Conservation (phyloP, 1,284 basidiomycete genomes). For the Testicularia cyperi region DNA sequence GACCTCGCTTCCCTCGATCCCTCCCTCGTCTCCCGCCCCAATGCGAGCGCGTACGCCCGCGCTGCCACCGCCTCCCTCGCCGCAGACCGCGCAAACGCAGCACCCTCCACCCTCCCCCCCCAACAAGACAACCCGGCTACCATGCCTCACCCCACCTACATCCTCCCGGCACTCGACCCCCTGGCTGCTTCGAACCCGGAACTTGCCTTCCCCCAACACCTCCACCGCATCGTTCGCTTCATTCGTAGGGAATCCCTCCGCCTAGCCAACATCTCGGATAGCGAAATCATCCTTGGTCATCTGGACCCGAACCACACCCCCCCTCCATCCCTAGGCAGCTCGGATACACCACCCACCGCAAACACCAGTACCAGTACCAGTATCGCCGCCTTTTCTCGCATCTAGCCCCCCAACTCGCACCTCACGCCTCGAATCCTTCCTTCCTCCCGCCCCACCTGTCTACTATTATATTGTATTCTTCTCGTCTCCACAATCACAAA, state of each 20-base stretch:
- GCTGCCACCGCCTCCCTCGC: conserved; percentile 23
- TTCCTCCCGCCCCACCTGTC: too few species aligned
- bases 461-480: too few species aligned
- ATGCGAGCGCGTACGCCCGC: conserved; percentile 27
- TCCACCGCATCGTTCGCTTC: conserved; percentile 76
- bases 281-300: conserved; percentile 65
- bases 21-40: conserved; percentile 4
- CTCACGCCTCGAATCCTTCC: too few species aligned
- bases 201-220: conserved; percentile 63
- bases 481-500: too few species aligned
- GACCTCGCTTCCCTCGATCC: conserved; percentile 43
- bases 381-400: conserved; percentile 31
- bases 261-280: conserved; percentile 73
- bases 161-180: conserved; percentile 27
- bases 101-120: conserved; percentile 9
- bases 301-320: conserved; percentile 3
- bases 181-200: conserved; percentile 60
- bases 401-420: conserved; percentile 2
- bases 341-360: too few species aligned
- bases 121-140: conserved; percentile 13
- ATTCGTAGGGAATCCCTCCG: conserved; percentile 75
- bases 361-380: too few species aligned
- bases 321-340: too few species aligned
- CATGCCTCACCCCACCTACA: conserved; percentile 7
- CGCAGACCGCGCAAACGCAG: conserved; percentile 10